These are phyloP conservation scores for Penicillium egyptiacum DNA, from an alignment of 495 filamentous ascomycete species.

Conservation along the genomic window DNA sequence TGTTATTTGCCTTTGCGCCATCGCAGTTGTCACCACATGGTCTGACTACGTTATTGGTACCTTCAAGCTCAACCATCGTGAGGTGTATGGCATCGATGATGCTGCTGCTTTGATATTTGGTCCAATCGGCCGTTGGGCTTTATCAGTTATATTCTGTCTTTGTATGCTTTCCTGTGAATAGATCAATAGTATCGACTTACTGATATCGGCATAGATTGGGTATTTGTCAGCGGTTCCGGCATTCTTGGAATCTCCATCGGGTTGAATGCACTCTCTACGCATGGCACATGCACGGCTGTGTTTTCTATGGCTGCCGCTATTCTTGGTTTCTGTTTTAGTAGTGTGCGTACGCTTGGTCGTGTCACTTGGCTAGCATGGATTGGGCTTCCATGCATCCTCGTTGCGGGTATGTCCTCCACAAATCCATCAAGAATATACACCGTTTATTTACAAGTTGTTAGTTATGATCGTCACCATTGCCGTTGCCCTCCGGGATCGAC, in stretches of 20 bases:
- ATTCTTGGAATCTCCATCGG: conserved; percentile 71
- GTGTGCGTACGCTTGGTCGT: conserved; percentile 34
- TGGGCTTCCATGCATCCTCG: conserved; percentile 33
- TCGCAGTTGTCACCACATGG: conserved; percentile 65
- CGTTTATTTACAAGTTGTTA: too few species aligned
- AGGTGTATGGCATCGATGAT: conserved; percentile 66
- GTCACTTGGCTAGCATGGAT: conserved; percentile 41
- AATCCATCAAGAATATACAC: too few species aligned
- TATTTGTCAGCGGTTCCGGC: conserved; percentile 33
- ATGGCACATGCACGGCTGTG: conserved; percentile 58
- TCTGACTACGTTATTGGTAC: conserved; percentile 66
- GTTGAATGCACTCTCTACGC: conserved; percentile 60
- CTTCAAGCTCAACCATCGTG: conserved; percentile 63
- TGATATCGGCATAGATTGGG: too few species aligned
- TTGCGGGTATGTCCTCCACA: conserved; percentile 31
- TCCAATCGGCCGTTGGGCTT: conserved; percentile 54
- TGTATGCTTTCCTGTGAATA: too few species aligned
- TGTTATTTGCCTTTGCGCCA: conserved; percentile 46
- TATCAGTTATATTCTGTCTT: conserved; percentile 51
- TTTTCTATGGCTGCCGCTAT: conserved; percentile 35
- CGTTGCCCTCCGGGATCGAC: conserved; percentile 49
- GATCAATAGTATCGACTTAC: too few species aligned
- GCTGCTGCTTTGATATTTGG: conserved; percentile 62
- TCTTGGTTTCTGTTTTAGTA: conserved; percentile 27
- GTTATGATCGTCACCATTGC: conserved; percentile 67